Evolutionary conservation across 768 basidiomycete genomes (phyloP).

Genomic region (Suillus discolor): DNA sequence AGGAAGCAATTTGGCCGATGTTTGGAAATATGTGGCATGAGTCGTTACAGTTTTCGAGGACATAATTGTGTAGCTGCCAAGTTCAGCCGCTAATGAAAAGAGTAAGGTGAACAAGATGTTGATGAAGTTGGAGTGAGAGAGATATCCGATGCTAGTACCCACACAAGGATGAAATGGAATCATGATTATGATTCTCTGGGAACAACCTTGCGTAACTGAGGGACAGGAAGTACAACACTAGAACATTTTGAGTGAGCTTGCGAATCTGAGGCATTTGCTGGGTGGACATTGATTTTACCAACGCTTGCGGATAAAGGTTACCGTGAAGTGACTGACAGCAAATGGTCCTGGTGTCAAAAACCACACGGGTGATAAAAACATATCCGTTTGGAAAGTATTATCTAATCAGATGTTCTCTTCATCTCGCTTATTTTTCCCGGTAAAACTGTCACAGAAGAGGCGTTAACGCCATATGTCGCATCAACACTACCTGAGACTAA

Average conservation of each 20-base stretch:
- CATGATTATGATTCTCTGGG: slow-evolving; percentile 3
- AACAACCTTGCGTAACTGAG: background rate
- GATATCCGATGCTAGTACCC: slow-evolving; percentile 8
- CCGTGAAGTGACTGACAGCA: slow-evolving; percentile 2
- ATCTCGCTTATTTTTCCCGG: no score
- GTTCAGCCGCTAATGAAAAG: slow-evolving; percentile 11
- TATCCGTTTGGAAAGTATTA: no score
- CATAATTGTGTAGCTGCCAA: slow-evolving; percentile 1
- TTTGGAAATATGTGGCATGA: slow-evolving; percentile 12
- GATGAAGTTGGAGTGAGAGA: slow-evolving; percentile 4
- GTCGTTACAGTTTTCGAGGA: slow-evolving; percentile 5
- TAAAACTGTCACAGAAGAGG: no score
- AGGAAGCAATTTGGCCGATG: slow-evolving; percentile 18
- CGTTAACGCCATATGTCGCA: no score
- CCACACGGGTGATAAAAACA: no score
- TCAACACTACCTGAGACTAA: no score
- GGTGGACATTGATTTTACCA: slow-evolving; percentile 13
- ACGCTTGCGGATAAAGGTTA: slow-evolving; percentile 9
- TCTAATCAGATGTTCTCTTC: no score
- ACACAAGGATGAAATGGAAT: slow-evolving; percentile 11
- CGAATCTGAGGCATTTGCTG: slow-evolving; percentile 10
- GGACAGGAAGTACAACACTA: background rate
- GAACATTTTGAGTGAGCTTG: slow-evolving; percentile 9
- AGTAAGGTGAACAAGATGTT: background rate
- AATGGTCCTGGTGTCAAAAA: background rate